These are phyloP conservation scores for Saccharum officinarum DNA, from an alignment of 176 grass and related monocot species.

Conservation along the genomic window DNA sequence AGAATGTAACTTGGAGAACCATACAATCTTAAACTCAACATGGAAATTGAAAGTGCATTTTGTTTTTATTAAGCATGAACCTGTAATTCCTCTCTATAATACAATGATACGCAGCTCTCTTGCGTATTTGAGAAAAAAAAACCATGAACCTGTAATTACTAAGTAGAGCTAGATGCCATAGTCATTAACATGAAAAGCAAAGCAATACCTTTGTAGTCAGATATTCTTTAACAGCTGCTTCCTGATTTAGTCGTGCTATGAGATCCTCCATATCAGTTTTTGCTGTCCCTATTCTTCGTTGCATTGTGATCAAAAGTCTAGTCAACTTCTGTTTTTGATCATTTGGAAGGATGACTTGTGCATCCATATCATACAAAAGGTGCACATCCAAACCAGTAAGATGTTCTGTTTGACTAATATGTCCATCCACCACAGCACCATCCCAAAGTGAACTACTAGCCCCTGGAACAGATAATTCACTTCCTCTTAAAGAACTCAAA, in stretches of 20 bases:
- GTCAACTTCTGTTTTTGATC: constrained; percentile 85
- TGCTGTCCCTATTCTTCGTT: constrained; percentile 77
- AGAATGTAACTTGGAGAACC: not conserved
- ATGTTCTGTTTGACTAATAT: constrained; percentile 60
- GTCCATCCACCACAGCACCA: constrained; percentile 58
- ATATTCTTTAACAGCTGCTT: constrained; percentile 95
- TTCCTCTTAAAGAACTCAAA: constrained; percentile 94
- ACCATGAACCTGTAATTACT: constrained; percentile 21
- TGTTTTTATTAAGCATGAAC: constrained; percentile 13
- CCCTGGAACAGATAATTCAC: constrained; percentile 74
- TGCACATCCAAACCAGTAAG: constrained; percentile 55
- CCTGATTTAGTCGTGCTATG: constrained; percentile 93
- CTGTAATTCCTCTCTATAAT: not conserved
- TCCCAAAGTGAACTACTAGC: constrained; percentile 70
- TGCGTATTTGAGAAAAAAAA: not conserved
- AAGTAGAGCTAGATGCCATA: constrained; percentile 1
- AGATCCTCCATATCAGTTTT: constrained; percentile 99
- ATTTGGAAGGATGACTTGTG: constrained; percentile 81
- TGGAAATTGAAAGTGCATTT: constrained; percentile 5
- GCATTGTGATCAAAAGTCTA: constrained; percentile 83
- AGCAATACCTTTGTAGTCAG: constrained; percentile 83
- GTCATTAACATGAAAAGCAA: constrained; percentile 24
- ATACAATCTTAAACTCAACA: constrained; percentile 2
- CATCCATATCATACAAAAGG: constrained; percentile 53
- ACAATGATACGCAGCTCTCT: no score